Evolutionary conservation across 75 land plant species (phyloP), one percentile per base, ranked within the genome.

Genomic region (Picea sitchensis): DNA sequence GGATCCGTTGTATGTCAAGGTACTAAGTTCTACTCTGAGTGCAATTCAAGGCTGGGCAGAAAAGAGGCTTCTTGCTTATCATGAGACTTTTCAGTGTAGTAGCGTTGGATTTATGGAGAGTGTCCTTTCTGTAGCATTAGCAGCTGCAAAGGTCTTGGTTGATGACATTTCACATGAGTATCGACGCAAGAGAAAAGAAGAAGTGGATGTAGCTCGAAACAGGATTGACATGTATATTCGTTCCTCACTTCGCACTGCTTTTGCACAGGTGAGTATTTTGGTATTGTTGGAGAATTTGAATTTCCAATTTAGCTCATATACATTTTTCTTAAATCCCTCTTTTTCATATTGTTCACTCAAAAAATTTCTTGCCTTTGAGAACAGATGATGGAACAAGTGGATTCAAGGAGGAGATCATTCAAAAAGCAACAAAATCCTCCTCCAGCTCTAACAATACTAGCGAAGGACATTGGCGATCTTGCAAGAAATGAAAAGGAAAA

Each of bases 31-130:
- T 14, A 88, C 90, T 26, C 83, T 96, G 73, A 87, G 80, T 79
- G 75, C 94, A 65, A 91, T 96, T 54, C 73, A 91, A 80, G 85
- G 90, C 65, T 96, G 99, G 95, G 85, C 88, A 21, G 99, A 96
- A 83, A 91, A 92, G 81, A 88, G 95, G 59, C 95, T 96, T 47
- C 90, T 96, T 68, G 97, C 98, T 11, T 96, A 96, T 76, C 99
- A 95, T 85, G 95, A 92, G 32, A 91, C 95, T 14, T 96, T 96
- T 81, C 90, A 92, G 65, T 72, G 38, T 64, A 85, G 82, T 41
- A 96, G 87, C 20, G 83, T 87, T 61, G 88, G 86, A 3, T 75
- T 82, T 38, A 96, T 96, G 99, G 90, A 91, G 51, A 86, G 78
- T 61, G 82, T 95, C 69, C 84, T 96, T 21, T 84, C 94, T 56